These are phyloP conservation scores for Tolypocladium ophioglossoides DNA, from an alignment of 2,329 filamentous ascomycete genomes.

Conservation along the genomic window DNA sequence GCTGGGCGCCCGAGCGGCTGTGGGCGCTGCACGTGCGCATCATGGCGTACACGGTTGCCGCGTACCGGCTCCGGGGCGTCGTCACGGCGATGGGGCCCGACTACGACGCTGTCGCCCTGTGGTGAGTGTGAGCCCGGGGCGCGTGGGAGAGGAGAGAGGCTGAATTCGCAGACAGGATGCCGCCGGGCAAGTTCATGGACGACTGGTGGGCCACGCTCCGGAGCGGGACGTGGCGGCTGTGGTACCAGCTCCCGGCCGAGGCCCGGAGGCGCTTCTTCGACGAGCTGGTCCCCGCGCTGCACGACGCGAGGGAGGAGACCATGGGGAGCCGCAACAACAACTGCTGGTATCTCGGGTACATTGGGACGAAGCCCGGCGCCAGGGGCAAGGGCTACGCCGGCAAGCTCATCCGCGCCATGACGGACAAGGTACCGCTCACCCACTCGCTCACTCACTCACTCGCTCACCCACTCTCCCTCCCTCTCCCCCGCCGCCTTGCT, in stretches of 20 bases:
- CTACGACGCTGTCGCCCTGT: conserved; percentile 69
- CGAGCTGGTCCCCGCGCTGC: conserved; percentile 66
- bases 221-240: conserved; percentile 67
- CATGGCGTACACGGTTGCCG: conserved; percentile 66
- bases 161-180: conserved; percentile 45
- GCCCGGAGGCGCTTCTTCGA: conserved; percentile 64
- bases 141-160: neutral
- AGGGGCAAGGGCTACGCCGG: conserved; percentile 63
- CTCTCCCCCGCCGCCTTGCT: neutral
- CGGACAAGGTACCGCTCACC: conserved; percentile 41
- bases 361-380: conserved; percentile 63
- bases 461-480: no score
- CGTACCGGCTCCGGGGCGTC: conserved; percentile 63
- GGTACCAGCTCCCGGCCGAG: conserved; percentile 63
- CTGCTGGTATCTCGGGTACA: conserved; percentile 74
- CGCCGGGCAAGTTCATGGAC: conserved; percentile 63
- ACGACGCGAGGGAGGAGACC: conserved; percentile 58
- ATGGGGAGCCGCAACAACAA: conserved; percentile 56
- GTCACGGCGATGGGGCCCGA: conserved; percentile 66
- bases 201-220: conserved; percentile 61
- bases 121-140: conserved; percentile 40
- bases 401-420: conserved; percentile 61
- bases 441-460: no score
- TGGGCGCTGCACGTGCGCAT: conserved; percentile 71
- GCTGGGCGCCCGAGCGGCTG: conserved; percentile 53